A percentile compares a stretch with the other conserved stretches of the same genome.
phyloP scores from a whole-genome alignment of 129 eudicot genomes.

The Smallanthus sonchifolius region DNA sequence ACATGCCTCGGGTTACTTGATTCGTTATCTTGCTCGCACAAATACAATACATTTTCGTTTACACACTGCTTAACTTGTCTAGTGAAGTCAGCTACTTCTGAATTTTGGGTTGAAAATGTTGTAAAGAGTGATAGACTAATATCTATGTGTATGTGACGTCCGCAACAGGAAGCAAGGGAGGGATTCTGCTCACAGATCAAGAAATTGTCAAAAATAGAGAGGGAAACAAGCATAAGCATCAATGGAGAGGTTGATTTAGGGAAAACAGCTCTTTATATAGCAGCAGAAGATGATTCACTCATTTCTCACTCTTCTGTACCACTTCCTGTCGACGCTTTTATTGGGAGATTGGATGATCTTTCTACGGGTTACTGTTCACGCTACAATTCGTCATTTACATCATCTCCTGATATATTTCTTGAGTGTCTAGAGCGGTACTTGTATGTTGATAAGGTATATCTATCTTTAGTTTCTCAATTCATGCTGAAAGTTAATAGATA shows the following conservation, averaged over 20 bases:
- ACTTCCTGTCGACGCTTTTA: conserved; percentile 84
- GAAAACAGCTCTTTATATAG: conserved; percentile 75
- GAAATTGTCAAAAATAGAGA: conserved; percentile 54
- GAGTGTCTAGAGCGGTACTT: conserved; percentile 67
- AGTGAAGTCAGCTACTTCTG: not conserved
- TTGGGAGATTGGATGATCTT: conserved; percentile 67
- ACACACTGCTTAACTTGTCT: not conserved
- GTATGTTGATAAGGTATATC: conserved; percentile 58
- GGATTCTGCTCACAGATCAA: conserved; percentile 62
- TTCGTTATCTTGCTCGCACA: not conserved
- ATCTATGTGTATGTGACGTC: conserved; percentile 12
- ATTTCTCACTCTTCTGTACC: conserved; percentile 93
- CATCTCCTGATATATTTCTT: conserved; percentile 69
- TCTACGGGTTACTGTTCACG: conserved; percentile 65
- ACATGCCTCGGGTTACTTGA: not conserved
- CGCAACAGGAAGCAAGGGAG: conserved; percentile 71
- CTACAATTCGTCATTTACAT: conserved; percentile 56
- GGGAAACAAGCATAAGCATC: conserved; percentile 73
- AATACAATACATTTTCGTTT: not conserved
- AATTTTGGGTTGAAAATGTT: not conserved
- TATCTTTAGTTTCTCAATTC: not conserved
- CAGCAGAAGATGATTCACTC: conserved; percentile 92
- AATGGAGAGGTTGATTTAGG: conserved; percentile 62
- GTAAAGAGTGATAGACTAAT: not conserved
- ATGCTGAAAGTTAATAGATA: not conserved